Evolutionary conservation across 2,329 filamentous ascomycete species (phyloP).

Genomic region (Pochonia chlamydosporia): DNA sequence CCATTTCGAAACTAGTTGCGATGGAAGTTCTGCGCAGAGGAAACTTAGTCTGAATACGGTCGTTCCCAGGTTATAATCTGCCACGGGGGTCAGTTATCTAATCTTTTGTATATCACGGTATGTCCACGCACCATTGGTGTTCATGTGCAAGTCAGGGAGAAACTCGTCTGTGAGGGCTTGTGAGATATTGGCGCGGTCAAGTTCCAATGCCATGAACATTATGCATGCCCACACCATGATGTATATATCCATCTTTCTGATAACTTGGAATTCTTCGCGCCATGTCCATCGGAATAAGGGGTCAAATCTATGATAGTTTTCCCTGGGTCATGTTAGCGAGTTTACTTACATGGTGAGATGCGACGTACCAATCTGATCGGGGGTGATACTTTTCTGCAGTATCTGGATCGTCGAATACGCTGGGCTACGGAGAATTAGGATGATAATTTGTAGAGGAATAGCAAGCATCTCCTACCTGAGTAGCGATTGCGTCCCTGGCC

Average conservation of each 20-base stretch:
- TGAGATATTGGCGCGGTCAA: conserved; percentile 40
- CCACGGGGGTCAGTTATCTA: no score
- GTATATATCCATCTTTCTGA: conserved; percentile 33
- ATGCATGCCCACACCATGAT: conserved; percentile 43
- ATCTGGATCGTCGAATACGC: conserved; percentile 33
- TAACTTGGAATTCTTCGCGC: conserved; percentile 29
- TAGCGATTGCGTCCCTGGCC: conserved; percentile 29
- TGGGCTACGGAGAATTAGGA: conserved; percentile 9
- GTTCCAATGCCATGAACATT: conserved; percentile 36
- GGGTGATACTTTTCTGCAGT: conserved; percentile 30
- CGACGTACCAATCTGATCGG: conserved; percentile 14
- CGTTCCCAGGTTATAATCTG: conserved; percentile 28
- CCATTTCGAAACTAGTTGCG: conserved; percentile 54
- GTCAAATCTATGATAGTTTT: conserved; percentile 42
- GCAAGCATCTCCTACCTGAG: conserved; percentile 15
- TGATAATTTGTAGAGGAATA: neutral
- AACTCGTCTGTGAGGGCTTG: conserved; percentile 45
- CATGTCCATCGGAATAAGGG: conserved; percentile 36
- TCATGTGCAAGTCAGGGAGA: conserved; percentile 34
- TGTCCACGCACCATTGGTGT: conserved; percentile 29
- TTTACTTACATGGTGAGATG: neutral
- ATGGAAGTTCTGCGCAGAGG: conserved; percentile 41
- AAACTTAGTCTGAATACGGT: conserved; percentile 26
- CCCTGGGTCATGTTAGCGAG: conserved; percentile 16
- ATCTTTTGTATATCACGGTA: no score